Evolutionary conservation across 1,139 yeast genomes (phyloP).

Genomic region (Saccharomyces uvarum): DNA sequence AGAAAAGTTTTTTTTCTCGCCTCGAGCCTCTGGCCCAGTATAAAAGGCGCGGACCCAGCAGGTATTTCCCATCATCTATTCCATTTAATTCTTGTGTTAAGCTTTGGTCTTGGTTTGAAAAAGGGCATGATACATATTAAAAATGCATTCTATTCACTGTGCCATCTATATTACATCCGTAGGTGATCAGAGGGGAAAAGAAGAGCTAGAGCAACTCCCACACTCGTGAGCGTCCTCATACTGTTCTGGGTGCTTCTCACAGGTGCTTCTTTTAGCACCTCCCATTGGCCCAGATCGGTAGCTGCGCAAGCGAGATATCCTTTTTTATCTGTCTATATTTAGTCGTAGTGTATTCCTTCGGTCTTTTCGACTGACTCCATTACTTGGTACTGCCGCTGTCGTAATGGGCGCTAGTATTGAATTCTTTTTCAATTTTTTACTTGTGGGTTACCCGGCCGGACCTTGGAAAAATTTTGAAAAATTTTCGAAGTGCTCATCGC

Average conservation of each 20-base stretch:
- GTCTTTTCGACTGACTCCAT: no score
- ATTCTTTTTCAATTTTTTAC: no score
- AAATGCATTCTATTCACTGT: constrained; percentile 32
- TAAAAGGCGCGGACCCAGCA: background rate
- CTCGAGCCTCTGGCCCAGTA: background rate
- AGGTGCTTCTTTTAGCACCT: background rate
- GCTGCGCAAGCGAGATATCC: constrained; percentile 29
- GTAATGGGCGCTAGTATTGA: no score
- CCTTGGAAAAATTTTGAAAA: background rate
- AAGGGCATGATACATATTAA: constrained; percentile 23
- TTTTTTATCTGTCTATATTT: background rate
- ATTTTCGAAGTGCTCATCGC: constrained; percentile 6
- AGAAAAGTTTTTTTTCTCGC: background rate
- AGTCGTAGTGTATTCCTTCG: background rate
- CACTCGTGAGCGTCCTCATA: constrained; percentile 31
- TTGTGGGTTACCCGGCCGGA: background rate
- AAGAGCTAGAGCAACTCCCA: constrained; percentile 26
- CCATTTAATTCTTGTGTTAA: background rate
- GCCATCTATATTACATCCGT: constrained; percentile 25
- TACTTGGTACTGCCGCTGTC: no score
- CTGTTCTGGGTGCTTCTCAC: constrained; percentile 20
- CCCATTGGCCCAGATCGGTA: constrained; percentile 25
- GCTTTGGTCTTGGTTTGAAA: constrained; percentile 3
- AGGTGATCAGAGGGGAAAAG: constrained; percentile 34
- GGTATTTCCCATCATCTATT: background rate